phyloP scores from a whole-genome alignment of 2,329 filamentous ascomycete genomes.

The Biscogniauxia sp. region DNA sequence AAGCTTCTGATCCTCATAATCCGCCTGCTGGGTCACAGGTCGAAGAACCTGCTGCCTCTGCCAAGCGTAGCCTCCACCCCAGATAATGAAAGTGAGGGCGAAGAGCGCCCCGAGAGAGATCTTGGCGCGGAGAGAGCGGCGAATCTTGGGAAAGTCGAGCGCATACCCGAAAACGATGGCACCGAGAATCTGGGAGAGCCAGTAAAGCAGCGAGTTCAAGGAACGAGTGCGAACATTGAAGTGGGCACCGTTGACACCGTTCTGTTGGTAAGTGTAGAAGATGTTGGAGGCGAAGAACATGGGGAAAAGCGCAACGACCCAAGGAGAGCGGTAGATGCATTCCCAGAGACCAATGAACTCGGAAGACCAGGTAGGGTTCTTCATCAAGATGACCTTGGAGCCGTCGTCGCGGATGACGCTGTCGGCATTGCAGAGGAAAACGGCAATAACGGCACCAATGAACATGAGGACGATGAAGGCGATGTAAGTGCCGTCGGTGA shows the following conservation, averaged over 20 bases:
- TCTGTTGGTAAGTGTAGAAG: conserved; percentile 79
- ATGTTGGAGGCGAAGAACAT: conserved; percentile 80
- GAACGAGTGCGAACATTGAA: conserved; percentile 71
- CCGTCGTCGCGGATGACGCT: conserved; percentile 68
- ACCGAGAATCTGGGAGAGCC: conserved; percentile 69
- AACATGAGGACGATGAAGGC: conserved; percentile 73
- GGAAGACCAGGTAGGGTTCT: conserved; percentile 71
- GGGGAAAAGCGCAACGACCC: conserved; percentile 70
- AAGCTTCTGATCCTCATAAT: conserved; percentile 20
- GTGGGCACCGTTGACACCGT: conserved; percentile 64
- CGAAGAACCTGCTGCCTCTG: conserved; percentile 55
- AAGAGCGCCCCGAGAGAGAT: conserved; percentile 57
- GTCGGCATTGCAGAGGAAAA: conserved; percentile 61
- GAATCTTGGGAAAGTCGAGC: conserved; percentile 56
- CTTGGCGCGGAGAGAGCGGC: conserved; percentile 63
- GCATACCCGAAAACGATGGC: conserved; percentile 64
- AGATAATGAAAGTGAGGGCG: conserved; percentile 64
- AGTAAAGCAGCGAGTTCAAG: conserved; percentile 71
- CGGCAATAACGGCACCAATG: conserved; percentile 60
- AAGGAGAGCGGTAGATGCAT: conserved; percentile 61
- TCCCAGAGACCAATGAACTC: conserved; percentile 67
- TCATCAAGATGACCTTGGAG: conserved; percentile 70
- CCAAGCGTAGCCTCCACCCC: conserved; percentile 73
- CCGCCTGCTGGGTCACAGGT: conserved; percentile 15
- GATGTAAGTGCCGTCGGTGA: conserved; percentile 69